These are phyloP conservation scores for Rosa chinensis DNA, from an alignment of 306 rosid species.

Conservation along the genomic window DNA sequence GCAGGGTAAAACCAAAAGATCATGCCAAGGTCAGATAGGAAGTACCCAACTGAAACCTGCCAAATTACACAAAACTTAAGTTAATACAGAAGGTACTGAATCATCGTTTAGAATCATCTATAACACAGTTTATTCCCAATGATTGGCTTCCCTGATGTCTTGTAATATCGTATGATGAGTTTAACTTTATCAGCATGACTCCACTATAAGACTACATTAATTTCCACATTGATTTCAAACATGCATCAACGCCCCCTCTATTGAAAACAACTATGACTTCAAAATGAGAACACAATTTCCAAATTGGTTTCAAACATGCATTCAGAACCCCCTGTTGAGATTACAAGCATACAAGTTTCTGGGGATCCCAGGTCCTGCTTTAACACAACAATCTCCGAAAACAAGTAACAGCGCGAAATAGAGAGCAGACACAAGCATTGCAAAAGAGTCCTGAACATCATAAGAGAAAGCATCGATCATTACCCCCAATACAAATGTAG, in stretches of 20 bases:
- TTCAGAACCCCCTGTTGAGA: not conserved
- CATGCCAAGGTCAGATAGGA: conserved; percentile 83
- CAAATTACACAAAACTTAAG: conserved; percentile 14
- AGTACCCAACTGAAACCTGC: conserved; percentile 94
- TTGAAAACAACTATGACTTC: not conserved
- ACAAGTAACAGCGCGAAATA: not conserved
- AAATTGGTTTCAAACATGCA: not conserved
- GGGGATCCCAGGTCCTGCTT: not conserved
- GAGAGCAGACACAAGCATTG: not conserved
- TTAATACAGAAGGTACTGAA: not conserved
- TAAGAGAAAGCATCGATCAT: conserved; percentile 21
- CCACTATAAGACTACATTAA: not conserved
- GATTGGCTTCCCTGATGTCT: not conserved
- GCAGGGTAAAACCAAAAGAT: conserved; percentile 87
- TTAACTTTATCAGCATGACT: not conserved
- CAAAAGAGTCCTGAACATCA: not conserved
- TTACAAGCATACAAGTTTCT: not conserved
- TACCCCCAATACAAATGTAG: conserved; percentile 82
- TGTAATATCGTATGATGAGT: not conserved
- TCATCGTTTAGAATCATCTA: not conserved
- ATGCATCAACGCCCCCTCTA: not conserved
- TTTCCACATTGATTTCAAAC: not conserved
- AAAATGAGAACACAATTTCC: not conserved
- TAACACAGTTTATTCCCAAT: not conserved
- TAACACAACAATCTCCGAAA: not conserved